These are phyloP conservation scores for Aegilops tauschii DNA, from an alignment of 176 grass and related monocot species.

Conservation along the genomic window DNA sequence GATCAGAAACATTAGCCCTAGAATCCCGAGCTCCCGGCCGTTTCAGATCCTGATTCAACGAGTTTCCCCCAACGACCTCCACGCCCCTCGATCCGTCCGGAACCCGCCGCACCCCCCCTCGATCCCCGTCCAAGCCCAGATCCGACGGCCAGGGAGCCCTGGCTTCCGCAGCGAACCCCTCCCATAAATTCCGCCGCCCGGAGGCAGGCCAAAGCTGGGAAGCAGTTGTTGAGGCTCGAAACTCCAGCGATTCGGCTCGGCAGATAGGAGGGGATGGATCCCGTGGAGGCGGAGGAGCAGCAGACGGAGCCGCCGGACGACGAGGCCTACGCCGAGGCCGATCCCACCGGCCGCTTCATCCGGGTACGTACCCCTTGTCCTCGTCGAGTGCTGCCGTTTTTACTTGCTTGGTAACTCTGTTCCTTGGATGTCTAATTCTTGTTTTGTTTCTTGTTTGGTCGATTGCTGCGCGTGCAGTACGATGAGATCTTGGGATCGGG, in stretches of 20 bases:
- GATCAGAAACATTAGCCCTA: no score
- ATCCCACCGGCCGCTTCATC: conserved; percentile 49
- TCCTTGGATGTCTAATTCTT: not conserved
- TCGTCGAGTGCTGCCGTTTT: no score
- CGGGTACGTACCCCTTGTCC: conserved; percentile 23
- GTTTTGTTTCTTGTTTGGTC: not conserved
- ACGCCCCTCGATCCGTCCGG: not conserved
- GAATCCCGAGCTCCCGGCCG: not conserved
- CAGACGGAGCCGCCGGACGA: conserved; percentile 41
- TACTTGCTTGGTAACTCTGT: not conserved
- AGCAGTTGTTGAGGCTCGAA: not conserved
- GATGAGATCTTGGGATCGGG: conserved; percentile 50
- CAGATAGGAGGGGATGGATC: conserved; percentile 17
- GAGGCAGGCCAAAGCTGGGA: not conserved
- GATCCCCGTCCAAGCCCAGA: not conserved
- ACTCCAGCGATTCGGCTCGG: not conserved
- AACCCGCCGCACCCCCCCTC: not conserved
- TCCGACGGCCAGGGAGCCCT: not conserved
- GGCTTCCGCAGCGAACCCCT: not conserved
- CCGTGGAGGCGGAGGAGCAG: conserved; percentile 24
- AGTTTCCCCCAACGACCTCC: not conserved
- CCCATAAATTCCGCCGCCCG: not conserved
- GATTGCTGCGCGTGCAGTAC: conserved; percentile 20
- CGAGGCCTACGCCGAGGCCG: conserved; percentile 42
- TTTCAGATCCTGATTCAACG: not conserved